Base-by-base conservation (phyloP, 129 eudicot genomes). In the Helichrysum umbraculigerum region DNA sequence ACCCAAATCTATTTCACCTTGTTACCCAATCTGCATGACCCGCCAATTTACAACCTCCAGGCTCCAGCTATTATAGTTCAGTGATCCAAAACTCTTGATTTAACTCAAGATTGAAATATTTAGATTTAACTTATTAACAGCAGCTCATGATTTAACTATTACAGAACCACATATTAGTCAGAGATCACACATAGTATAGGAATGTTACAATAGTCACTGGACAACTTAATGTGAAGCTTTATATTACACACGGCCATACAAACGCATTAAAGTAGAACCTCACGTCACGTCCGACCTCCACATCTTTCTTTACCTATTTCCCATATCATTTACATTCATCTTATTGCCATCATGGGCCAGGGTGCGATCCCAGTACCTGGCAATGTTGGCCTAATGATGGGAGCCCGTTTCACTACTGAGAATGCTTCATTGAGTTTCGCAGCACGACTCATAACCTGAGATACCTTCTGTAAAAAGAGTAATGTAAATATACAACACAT, bases 381-480 rank as follows among this genome's bases (percentile, higher is more conserved):
- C 68, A 93, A 81, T 1, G 90, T 57, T 30, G 95, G 98, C 52
- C 98, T 85, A 33, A 90, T 82, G 16, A 93, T 71, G 17, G 98
- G 98, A 15, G 85, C 89, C 75, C 90, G 83, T 79, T 82, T 93
- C 85, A 93, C 98, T 42, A 93, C 81, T 7, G 95, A 90, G 82
- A 93, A 93, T 66, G 98, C 97, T 72, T 93, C 97, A 50, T 93
- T 93, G 11, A 93, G 89, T 47, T 88, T 85, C 66, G 92, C 98
- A 78, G 90, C 98, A 57, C 89, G 85, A 67, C 75, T 90, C 92
- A 86, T 90, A 70, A 93, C 86, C 85, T 93, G 97, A 78, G 98
- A 90, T 66, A 79, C 89, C 96, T 88, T 93, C 98, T 93, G 97
- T 88, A 93, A 41, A 79, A 41, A 7, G 51, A 67, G 52, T 19